A percentile compares a stretch with the other conserved stretches of the same genome.
These are phyloP conservation scores for Scopulariopsis brevicaulis DNA, from an alignment of 2,329 filamentous ascomycete species.

Conservation along the genomic window DNA sequence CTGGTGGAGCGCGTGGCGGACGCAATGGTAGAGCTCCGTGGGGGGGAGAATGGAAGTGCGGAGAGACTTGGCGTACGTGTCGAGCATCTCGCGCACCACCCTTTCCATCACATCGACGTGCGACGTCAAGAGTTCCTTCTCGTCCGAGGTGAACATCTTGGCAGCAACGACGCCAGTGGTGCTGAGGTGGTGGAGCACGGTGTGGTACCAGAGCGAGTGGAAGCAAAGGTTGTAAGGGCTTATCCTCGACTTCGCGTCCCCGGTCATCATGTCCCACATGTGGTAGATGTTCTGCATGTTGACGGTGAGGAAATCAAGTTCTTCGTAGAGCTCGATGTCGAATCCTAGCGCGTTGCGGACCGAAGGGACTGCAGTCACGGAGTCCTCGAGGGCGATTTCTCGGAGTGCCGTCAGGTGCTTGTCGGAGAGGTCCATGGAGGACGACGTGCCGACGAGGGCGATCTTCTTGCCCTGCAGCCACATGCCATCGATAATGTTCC, in stretches of 20 bases:
- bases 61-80: conserved; percentile 8
- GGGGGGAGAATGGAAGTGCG: conserved; percentile 23
- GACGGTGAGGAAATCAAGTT: conserved; percentile 27
- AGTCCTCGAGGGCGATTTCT: conserved; percentile 27
- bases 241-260: conserved; percentile 12
- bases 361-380: conserved; percentile 14
- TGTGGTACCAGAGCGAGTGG: conserved; percentile 3
- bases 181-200: conserved; percentile 5
- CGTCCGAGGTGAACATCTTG: conserved; percentile 1
- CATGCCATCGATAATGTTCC: conserved; percentile 58
- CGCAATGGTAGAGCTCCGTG: conserved; percentile 26
- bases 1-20: conserved; percentile 11
- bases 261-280: conserved; percentile 29
- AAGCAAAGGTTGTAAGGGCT: conserved; percentile 7
- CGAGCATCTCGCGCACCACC: background rate
- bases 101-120: conserved; percentile 3
- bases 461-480: conserved; percentile 62
- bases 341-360: conserved; percentile 5
- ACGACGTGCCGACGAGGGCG: conserved; percentile 69
- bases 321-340: conserved; percentile 10
- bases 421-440: conserved; percentile 36
- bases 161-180: conserved; percentile 1
- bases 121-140: background rate
- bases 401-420: conserved; percentile 26
- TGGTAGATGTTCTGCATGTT: conserved; percentile 34